Evolutionary conservation across 768 basidiomycete genomes (phyloP), one percentile per base, ranked within the genome.

Genomic region (Lactarius evosmus): DNA sequence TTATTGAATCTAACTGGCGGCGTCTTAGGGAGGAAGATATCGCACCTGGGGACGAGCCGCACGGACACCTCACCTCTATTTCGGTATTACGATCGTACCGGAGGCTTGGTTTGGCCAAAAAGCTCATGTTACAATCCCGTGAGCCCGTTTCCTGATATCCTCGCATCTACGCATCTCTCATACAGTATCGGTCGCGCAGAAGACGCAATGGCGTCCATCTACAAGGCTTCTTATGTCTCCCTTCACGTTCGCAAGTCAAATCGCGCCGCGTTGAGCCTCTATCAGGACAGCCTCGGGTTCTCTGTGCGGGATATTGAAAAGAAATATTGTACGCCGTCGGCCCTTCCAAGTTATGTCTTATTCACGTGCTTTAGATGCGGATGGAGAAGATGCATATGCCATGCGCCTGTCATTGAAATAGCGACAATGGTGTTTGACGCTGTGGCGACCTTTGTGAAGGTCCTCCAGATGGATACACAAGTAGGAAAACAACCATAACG

Each of bases 51-150:
- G 80, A 82, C 27, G 82, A 85, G 27, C 79, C 84, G 0, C 90
- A 95, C 67, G 95, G 95, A 0, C 95, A 98, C 71, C 92, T 98
- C 71, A 98, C 95, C 16, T 97, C 95, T 5, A 98, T 98, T 71
- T 96, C 94, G 0, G 95, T 98, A 2, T 78, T 98, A 36, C 82
- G 95, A 64, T 87, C 91, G 16, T 93, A 97, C 72, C 81, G 95
- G 50, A 83, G 95, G n/a, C 79, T 97, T 7, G 95, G 96, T 8
- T 75, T 98, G 2, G 95, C 95, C 17, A 95, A 95, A 77, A 93
- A 93, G 72, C 78, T 98, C 32, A 98, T 98, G 95, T 70, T 93
- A 22, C 87, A 93, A 40, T 92, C 93, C 55, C 95, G 95, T 97
- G 70, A 69, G 94, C 77, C 11, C 27, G 46, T 58, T 46, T 57